phyloP scores from a whole-genome alignment of 805 yeast genomes.

The Starmerella bombicola region DNA sequence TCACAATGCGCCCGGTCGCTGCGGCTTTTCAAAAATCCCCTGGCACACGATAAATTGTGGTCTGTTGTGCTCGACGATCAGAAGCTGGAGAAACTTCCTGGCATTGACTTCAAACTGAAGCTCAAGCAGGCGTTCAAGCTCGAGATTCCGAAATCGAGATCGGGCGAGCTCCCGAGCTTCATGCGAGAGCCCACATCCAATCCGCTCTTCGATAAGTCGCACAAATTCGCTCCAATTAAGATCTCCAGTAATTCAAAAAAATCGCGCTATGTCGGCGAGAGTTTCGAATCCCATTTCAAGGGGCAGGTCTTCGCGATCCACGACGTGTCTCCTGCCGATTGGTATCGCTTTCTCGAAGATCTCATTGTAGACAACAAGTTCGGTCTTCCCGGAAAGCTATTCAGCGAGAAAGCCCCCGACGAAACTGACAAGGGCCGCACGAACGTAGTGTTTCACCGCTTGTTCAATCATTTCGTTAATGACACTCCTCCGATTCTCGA shows the following conservation, averaged over 20 bases:
- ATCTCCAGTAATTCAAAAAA: not conserved
- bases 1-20: no score
- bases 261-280: not conserved
- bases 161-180: not conserved
- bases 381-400: not conserved
- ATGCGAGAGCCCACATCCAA: not conserved
- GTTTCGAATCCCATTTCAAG: not conserved
- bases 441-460: not conserved
- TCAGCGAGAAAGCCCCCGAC: not conserved
- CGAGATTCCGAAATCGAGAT: no score
- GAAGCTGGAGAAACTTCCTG: not conserved
- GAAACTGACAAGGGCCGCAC: not conserved
- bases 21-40: not conserved
- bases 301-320: not conserved
- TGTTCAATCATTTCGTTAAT: no score
- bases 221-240: not conserved
- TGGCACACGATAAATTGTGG: slow-evolving; percentile 1
- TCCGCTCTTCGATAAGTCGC: not conserved
- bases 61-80: not conserved
- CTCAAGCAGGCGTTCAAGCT: not conserved
- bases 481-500: not conserved
- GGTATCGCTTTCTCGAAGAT: slow-evolving; percentile 3
- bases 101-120: not conserved
- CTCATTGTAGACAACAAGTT: not conserved
- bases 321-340: slow-evolving; percentile 5